phyloP scores from a whole-genome alignment of 2,329 filamentous ascomycete species.

The Scopulariopsis brevicaulis region DNA sequence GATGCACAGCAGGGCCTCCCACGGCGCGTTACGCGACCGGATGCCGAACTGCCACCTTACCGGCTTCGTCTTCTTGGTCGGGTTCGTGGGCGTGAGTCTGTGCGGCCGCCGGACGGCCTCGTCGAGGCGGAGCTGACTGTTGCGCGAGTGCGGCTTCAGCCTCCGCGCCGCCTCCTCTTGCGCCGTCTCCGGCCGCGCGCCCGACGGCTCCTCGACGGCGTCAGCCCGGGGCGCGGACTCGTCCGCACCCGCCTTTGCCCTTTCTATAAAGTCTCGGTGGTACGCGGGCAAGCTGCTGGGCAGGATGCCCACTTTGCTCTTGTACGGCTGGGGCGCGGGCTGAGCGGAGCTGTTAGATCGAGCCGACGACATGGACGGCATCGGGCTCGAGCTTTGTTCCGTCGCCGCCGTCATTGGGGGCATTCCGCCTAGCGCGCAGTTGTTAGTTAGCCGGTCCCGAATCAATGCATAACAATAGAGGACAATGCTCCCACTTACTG shows the following conservation, averaged over 20 bases:
- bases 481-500: constrained; percentile 48
- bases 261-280: constrained; percentile 82
- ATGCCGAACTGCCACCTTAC: constrained; percentile 98
- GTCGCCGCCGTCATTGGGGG: constrained; percentile 11
- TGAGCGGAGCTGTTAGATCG: constrained; percentile 35
- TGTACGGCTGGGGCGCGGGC: constrained; percentile 42
- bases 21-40: constrained; percentile 82
- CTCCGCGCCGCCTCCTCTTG: constrained; percentile 71
- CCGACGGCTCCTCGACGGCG: constrained; percentile 33
- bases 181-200: constrained; percentile 54
- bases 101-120: constrained; percentile 48
- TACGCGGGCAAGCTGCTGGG: constrained; percentile 86
- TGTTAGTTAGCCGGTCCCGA: background rate
- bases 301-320: constrained; percentile 83
- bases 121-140: constrained; percentile 58
- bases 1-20: constrained; percentile 89
- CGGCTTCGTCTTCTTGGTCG: constrained; percentile 61
- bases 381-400: background rate
- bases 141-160: constrained; percentile 74
- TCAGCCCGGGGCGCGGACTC: constrained; percentile 21
- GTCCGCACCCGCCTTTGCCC: constrained; percentile 42
- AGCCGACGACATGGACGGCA: constrained; percentile 39
- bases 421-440: background rate
- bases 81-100: constrained; percentile 50
- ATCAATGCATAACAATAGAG: background rate